phyloP scores from a whole-genome alignment of 78 protist genomes.

The Andalucia godoyi region DNA sequence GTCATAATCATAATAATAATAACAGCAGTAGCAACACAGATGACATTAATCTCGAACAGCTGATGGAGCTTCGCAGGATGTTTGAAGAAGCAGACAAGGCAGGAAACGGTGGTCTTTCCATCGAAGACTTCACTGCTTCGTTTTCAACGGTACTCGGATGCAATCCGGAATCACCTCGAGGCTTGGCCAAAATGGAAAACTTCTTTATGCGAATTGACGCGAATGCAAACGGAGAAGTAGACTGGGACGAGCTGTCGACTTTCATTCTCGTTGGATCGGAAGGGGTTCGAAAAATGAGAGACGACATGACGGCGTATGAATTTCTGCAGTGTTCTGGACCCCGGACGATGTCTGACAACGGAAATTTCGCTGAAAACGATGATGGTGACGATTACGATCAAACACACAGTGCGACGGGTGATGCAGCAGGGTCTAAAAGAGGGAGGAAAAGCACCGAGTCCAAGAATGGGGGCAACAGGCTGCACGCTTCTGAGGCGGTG shows the following conservation, averaged over 20 bases:
- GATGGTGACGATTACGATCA: too few species aligned
- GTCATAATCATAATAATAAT: too few species aligned
- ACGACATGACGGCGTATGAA: background rate
- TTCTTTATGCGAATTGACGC: conserved; percentile 32
- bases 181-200: background rate
- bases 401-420: too few species aligned
- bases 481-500: too few species aligned
- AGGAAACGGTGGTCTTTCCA: background rate
- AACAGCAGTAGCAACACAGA: too few species aligned
- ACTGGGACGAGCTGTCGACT: conserved; percentile 37
- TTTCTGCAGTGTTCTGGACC: too few species aligned
- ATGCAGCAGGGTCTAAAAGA: too few species aligned
- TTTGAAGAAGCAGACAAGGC: background rate
- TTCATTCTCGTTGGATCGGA: conserved; percentile 1
- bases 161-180: too few species aligned
- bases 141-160: background rate
- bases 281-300: background rate
- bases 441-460: too few species aligned
- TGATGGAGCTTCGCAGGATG: conserved; percentile 1
- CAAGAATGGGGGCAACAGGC: too few species aligned
- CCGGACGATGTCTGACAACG: too few species aligned
- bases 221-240: conserved; percentile 20
- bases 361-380: too few species aligned
- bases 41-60: conserved; percentile 1
- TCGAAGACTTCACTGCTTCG: conserved; percentile 5